Conservation (phyloP, 495 filamentous ascomycete species). For the Aspergillus leporis region DNA sequence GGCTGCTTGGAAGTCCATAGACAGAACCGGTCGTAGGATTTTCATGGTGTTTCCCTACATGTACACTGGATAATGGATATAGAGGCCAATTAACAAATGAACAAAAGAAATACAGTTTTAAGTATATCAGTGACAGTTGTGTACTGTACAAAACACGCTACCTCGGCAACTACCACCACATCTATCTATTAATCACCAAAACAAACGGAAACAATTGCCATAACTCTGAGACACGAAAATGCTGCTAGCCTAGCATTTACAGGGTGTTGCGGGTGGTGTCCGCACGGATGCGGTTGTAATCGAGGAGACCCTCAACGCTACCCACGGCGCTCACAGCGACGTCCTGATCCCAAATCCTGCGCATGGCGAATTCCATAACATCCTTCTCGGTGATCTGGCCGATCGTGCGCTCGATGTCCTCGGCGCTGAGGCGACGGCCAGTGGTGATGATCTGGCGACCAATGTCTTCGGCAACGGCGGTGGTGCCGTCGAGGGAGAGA, state of each 20-base stretch:
- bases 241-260: slow-evolving; percentile 14
- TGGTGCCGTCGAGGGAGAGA: slow-evolving; percentile 94
- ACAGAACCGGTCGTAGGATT: too few relatives aligned
- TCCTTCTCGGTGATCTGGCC: slow-evolving; percentile 91
- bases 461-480: slow-evolving; percentile 96
- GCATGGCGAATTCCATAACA: slow-evolving; percentile 88
- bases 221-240: slow-evolving; percentile 20
- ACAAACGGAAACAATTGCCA: slow-evolving; percentile 18
- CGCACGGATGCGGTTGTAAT: slow-evolving; percentile 84
- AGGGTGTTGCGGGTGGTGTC: slow-evolving; percentile 82
- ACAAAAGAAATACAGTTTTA: slow-evolving; percentile 27
- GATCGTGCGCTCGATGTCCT: slow-evolving; percentile 92
- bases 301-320: slow-evolving; percentile 84
- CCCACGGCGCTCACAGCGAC: slow-evolving; percentile 90
- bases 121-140: slow-evolving; percentile 35
- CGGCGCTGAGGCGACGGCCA: slow-evolving; percentile 82
- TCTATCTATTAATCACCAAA: slow-evolving; percentile 34
- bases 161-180: slow-evolving; percentile 22
- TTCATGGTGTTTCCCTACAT: too few relatives aligned
- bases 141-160: slow-evolving; percentile 38
- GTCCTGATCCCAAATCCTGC: slow-evolving; percentile 96
- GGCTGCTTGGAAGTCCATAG: too few relatives aligned
- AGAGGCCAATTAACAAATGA: not conserved
- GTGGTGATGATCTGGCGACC: slow-evolving; percentile 98
- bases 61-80: too few relatives aligned